Base-by-base conservation (phyloP, 2,329 filamentous ascomycete species). In the Nemania abortiva region DNA sequence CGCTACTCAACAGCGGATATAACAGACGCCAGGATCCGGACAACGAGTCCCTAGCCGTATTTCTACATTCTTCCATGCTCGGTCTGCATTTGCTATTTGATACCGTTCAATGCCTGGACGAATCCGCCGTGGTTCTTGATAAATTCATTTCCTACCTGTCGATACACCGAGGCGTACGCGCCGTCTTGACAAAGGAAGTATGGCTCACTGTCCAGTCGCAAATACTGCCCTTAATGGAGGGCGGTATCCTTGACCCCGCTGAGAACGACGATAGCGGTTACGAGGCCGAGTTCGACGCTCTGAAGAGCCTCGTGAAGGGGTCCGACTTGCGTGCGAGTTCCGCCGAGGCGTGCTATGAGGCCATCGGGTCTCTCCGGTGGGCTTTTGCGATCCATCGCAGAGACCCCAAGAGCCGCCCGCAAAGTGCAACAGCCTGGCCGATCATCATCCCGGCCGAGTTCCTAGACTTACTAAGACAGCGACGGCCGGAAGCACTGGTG, bases 11-110 rank as follows among this genome's bases (percentile, higher is more conserved):
- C 20, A 10, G 22, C 22, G 22, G 47, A 6, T 24, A 50, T 24
- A 34, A 9, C 9, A 50, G 47, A 24, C n/a, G 6, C 47, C n/a
- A 50, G 20, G 20, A 22, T 50, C 1, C n/a, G 11, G n/a, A 22
- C 47, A 50, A 50, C 6, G 47, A 50, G 20, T 9, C 47, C 7
- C 7, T 50, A 6, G 47, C 47, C 20, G 7, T 24, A 50, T 22
- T 50, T 50, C 24, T 22, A 50, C 47, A 22, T 24, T 50, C 47
- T 50, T 22, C 47, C 6, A 50, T 50, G 47, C 47, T 50, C 47
- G 47, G 47, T 20, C 47, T 24, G 47, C 47, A 50, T 50, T 9
- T 22, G 22, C 24, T 50, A 11, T 50, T 50, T 11, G 47, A 22
- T 6, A 22, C 47, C 20, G 3, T 50, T 24, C 47, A 11, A 50